A percentile compares a stretch with the other conserved stretches of the same genome.
phyloP scores from a whole-genome alignment of 306 rosid species.

The Casuarina equisetifolia region DNA sequence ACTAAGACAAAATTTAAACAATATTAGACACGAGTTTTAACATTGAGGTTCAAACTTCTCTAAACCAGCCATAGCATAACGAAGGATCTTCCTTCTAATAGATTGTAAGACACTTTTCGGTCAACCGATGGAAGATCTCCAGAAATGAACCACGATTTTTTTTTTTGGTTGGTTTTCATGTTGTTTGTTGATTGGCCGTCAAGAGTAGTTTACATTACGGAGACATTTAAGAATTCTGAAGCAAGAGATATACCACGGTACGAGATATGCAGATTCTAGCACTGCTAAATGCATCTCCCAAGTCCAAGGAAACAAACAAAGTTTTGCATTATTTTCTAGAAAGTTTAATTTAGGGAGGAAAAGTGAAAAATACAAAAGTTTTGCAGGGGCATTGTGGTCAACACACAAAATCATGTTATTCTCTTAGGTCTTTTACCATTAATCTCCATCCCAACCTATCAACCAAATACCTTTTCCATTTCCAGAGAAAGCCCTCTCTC shows the following conservation, averaged over 20 bases:
- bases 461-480: constrained; percentile 38
- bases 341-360: constrained; percentile 27
- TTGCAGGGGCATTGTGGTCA: constrained; percentile 53
- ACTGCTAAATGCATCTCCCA: background rate
- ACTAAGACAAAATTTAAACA: no score
- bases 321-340: background rate
- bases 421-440: constrained; percentile 42
- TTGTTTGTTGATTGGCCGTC: no score
- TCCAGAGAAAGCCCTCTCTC: constrained; percentile 44
- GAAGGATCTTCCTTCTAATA: background rate
- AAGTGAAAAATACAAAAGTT: constrained; percentile 16
- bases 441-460: constrained; percentile 44
- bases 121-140: no score
- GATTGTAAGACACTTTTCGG: no score
- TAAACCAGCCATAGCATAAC: background rate
- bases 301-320: background rate
- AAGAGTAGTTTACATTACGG: no score
- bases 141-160: no score
- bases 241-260: no score
- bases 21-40: no score
- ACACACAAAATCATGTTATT: constrained; percentile 60
- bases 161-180: no score
- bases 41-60: no score
- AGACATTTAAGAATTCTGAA: no score
- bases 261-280: background rate